Evolutionary conservation across 805 yeast genomes (phyloP), one percentile per base, ranked within the genome.

Genomic region (Kuraishia molischiana): DNA sequence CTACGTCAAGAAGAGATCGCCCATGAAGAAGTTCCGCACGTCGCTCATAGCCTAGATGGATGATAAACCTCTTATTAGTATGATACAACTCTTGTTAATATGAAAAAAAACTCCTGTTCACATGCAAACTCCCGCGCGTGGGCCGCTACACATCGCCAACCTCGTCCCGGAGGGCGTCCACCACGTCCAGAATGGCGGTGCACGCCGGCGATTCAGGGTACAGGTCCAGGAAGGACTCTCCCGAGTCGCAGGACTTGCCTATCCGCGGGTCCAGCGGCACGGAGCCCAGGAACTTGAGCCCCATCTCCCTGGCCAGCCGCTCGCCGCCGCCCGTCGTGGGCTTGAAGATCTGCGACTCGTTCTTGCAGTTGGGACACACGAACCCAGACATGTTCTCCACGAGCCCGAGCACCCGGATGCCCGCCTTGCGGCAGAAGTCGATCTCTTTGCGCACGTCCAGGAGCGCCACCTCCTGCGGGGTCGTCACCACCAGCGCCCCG

Each of bases 381-480:
- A 92, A 92, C 2, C 98, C 99, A 6, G 95, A 77, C 99, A 92
- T 92, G 57, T 92, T 92, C 56, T 92, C 99, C 15, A 92, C 97
- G 11, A 92, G 59, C 0, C 99, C 99, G 32, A 92, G 58, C 3
- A 92, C 72, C 42, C 72, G 79, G 43, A 92, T 87, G 2, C 78
- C 79, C 2, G 97, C 97, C 57, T 92, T 92, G 32, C 77, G 69
- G 58, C 98, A 92, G 51, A 92, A 92, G 54, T 90, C 95, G 17
- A 92, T 85, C 53, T 92, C 98, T 58, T 92, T 92, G 40, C 99
- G 67, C 4, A 92, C 99, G 53, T 92, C 99, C 34, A 92, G 61
- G 30, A 92, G 62, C 0, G 98, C 95, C 17, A 90, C 97, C 56
- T 92, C 99, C 59, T 92, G 99, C 0, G 99, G 98, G 0, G 98